Evolutionary conservation across 2,329 filamentous ascomycete genomes (phyloP), one percentile per base, ranked within the genome.

Genomic region (Phialophora chinensis): DNA sequence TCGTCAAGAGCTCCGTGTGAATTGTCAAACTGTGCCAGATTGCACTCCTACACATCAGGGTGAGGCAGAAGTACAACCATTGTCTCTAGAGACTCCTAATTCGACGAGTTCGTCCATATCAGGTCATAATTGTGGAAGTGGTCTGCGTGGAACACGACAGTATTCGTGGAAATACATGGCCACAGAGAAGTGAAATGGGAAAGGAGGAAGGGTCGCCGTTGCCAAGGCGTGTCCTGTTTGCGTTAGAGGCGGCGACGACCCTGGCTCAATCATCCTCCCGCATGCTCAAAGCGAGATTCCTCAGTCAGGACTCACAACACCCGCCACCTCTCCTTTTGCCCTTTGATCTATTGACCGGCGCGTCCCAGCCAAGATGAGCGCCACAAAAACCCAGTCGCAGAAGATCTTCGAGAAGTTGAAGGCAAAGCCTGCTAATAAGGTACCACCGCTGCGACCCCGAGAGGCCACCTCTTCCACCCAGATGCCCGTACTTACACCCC

Each of bases 351-450:
- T 44, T 20, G 17, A n/a, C 38, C 17, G 17, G 38, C 35, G 7
- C 11, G 42, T 10, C 42, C 31, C 56, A 27, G 55, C 60, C 75
- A 79, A 66, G 59, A 87, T 88, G 86, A 84, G 84, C 79, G 95
- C 95, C 77, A 90, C 91, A 61, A 99, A 98, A 85, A 88, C 92
- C 78, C 89, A 98, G 84, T 97, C 94, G 81, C 91, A 94, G 79
- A 94, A 93, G 83, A 92, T 99, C 80, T 99, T 99, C 82, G 91
- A 96, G 84, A 97, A 97, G 84, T 84, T 98, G 78, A 97, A 96
- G 86, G 86, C 89, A 66, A 97, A 97, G 84, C 88, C 90, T 67
- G 92, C 93, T 68, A 99, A 99, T 84, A 97, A 96, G 87, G 93
- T 95, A 81, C 72, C 2, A 35, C 33, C 65, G 44, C 47, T 54